Evolutionary conservation across 805 yeast genomes (phyloP).

Genomic region (Blastobotrys peoriensis): DNA sequence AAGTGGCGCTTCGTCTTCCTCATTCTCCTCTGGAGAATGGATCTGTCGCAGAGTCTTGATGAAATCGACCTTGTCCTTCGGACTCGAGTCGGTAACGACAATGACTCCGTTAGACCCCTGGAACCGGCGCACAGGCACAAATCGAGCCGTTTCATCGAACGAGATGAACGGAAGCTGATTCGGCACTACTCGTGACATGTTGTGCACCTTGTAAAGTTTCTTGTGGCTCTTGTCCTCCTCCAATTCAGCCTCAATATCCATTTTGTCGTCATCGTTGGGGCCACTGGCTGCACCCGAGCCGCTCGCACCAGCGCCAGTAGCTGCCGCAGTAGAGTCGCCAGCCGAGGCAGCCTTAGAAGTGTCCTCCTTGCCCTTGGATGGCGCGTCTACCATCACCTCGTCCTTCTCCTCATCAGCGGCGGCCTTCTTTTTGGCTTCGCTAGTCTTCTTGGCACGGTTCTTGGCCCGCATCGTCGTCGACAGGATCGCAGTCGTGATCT

Average conservation of each 20-base stretch:
- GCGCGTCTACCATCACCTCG: conserved; percentile 17
- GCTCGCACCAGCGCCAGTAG: too few species aligned
- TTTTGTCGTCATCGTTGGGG: conserved; percentile 24
- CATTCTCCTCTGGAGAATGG: conserved; percentile 72
- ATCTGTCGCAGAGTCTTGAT: conserved; percentile 84
- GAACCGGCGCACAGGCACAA: conserved; percentile 74
- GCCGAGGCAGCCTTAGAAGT: conserved; percentile 7
- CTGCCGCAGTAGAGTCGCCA: too few species aligned
- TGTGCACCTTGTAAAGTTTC: conserved; percentile 53
- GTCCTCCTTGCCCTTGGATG: conserved; percentile 15
- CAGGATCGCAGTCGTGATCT: conserved; percentile 84
- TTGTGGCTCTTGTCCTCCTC: conserved; percentile 9
- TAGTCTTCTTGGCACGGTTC: conserved; percentile 73
- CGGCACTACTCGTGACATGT: conserved; percentile 85
- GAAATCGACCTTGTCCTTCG: conserved; percentile 44
- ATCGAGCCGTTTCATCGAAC: conserved; percentile 58
- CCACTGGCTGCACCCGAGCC: too few species aligned
- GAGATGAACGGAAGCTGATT: conserved; percentile 79
- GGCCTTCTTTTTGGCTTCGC: conserved; percentile 47
- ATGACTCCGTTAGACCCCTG: conserved; percentile 40
- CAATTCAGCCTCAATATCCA: conserved; percentile 19
- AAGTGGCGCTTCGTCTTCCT: conserved; percentile 47
- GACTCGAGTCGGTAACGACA: conserved; percentile 26
- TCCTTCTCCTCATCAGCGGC: conserved; percentile 32
- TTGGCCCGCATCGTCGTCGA: conserved; percentile 94